Evolutionary conservation across 2,329 filamentous ascomycete species (phyloP).

Genomic region (Botrytis porri): DNA sequence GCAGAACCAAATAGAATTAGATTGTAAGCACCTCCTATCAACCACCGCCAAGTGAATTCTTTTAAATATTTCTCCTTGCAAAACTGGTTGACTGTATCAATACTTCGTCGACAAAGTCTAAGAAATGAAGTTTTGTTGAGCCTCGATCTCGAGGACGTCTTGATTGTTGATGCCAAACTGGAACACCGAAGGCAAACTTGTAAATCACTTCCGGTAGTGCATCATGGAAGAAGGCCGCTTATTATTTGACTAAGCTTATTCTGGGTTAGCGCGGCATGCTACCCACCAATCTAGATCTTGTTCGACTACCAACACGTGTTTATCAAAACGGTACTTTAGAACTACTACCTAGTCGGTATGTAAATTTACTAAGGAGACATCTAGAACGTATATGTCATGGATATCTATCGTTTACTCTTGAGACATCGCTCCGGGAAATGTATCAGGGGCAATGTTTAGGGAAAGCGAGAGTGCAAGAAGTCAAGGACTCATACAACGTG

Average conservation of each 20-base stretch:
- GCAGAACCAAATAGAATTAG: conserved; percentile 16
- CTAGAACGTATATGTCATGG: not conserved
- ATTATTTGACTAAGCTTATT: not conserved
- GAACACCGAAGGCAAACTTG: conserved; percentile 11
- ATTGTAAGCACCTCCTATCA: conserved; percentile 16
- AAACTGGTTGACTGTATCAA: not conserved
- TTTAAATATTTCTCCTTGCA: not conserved
- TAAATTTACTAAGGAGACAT: not conserved
- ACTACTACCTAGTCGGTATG: no score
- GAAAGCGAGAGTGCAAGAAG: not conserved
- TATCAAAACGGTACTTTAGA: not conserved
- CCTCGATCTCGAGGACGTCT: conserved; percentile 8
- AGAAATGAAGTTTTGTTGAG: not conserved
- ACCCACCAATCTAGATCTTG: not conserved
- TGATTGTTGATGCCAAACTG: conserved; percentile 5
- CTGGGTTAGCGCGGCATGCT: not conserved
- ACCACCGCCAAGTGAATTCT: conserved; percentile 13
- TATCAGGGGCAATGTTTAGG: not conserved
- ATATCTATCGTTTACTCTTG: not conserved
- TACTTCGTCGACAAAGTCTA: not conserved
- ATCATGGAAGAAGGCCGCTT: not conserved
- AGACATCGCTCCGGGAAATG: not conserved
- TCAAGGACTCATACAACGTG: not conserved
- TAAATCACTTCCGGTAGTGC: not conserved
- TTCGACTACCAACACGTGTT: not conserved